Conservation (phyloP, 2,329 filamentous ascomycete genomes). For the Ilyonectria mors-panacis region DNA sequence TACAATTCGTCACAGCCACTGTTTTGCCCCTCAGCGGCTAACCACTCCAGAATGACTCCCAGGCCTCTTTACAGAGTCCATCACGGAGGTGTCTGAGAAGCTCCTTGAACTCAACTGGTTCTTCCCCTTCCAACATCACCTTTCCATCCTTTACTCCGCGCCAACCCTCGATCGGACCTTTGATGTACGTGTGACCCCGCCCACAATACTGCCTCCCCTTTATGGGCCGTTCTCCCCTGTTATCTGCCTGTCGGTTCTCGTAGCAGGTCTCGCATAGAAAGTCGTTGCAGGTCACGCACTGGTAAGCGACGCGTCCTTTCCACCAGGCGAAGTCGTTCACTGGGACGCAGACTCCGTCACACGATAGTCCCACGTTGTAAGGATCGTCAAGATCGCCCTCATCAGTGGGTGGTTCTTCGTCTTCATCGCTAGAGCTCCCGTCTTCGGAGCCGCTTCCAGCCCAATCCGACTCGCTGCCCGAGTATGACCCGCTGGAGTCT, state of each 20-base stretch:
- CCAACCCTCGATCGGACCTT: constrained; percentile 39
- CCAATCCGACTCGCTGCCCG: not conserved
- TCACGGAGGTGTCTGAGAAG: constrained; percentile 24
- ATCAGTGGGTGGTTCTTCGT: constrained; percentile 21
- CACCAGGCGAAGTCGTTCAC: constrained; percentile 31
- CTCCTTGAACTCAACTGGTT: constrained; percentile 34
- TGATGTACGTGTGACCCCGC: constrained; percentile 33
- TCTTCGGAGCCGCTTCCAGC: not conserved
- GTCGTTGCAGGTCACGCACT: constrained; percentile 25
- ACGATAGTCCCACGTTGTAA: not conserved
- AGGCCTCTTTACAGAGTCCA: constrained; percentile 32
- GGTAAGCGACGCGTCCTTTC: constrained; percentile 27
- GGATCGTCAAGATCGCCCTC: constrained; percentile 33
- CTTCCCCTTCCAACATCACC: constrained; percentile 38
- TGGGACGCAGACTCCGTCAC: constrained; percentile 28
- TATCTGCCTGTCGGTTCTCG: constrained; percentile 26
- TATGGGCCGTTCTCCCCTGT: constrained; percentile 17
- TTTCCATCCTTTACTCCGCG: constrained; percentile 37
- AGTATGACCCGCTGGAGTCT: not conserved
- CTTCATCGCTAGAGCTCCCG: not conserved
- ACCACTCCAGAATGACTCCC: constrained; percentile 32
- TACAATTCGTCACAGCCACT: not conserved
- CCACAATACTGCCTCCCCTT: constrained; percentile 34
- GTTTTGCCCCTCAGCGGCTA: not conserved
- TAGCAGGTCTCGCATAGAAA: constrained; percentile 38